Conservation (phyloP, 202 grass and related monocot species). For the Hordeum pubiflorum region DNA sequence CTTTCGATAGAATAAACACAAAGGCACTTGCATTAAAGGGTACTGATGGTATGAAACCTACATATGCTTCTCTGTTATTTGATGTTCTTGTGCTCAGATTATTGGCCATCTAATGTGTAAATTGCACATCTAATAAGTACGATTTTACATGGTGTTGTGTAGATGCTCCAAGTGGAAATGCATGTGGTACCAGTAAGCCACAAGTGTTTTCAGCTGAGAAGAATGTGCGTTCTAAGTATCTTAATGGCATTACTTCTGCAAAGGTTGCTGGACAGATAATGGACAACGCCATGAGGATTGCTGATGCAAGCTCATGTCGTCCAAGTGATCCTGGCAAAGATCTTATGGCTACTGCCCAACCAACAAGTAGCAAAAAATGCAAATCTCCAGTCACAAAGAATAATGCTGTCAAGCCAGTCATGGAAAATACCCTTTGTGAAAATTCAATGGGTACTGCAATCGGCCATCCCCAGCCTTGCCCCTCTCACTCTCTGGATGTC, state of each 20-base stretch:
- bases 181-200: neutral
- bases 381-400: constrained; percentile 34
- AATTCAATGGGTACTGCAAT: constrained; percentile 32
- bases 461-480: constrained; percentile 34
- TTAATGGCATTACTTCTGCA: constrained; percentile 33
- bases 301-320: constrained; percentile 37
- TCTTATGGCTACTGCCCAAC: constrained; percentile 29
- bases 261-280: constrained; percentile 33
- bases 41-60: constrained; percentile 19
- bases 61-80: constrained; percentile 20
- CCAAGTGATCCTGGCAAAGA: constrained; percentile 40
- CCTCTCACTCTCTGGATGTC: constrained; percentile 29
- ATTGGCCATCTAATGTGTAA: neutral
- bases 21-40: constrained; percentile 27
- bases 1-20: constrained; percentile 21
- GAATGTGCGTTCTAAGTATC: constrained; percentile 23
- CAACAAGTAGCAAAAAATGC: constrained; percentile 29
- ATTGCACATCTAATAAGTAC: constrained; percentile 6
- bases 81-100: constrained; percentile 10
- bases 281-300: constrained; percentile 40
- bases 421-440: constrained; percentile 32
- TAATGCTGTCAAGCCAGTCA: constrained; percentile 12
- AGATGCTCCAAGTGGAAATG: constrained; percentile 35
- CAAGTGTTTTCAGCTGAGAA: constrained; percentile 28
- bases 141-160: constrained; percentile 19